Percentiles rank a stretch among this genome's conserved stretches.
These are phyloP conservation scores for Neonectria neomacrospora DNA, from an alignment of 2,329 filamentous ascomycete genomes.

Conservation along the genomic window DNA sequence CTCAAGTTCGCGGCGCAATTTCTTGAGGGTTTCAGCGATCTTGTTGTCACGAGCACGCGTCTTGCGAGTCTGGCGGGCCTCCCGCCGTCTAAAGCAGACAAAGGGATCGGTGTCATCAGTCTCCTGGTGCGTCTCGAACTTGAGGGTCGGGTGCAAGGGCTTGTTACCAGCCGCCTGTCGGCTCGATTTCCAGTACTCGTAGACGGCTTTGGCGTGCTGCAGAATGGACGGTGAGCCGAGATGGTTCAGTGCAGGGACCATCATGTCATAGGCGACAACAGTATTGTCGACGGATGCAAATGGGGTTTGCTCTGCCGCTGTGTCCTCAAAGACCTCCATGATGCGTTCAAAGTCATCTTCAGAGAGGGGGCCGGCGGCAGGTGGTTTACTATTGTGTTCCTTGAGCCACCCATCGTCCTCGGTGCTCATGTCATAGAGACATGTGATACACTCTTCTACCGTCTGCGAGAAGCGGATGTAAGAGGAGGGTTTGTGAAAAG, in stretches of 20 bases:
- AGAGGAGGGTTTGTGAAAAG: conserved; percentile 85
- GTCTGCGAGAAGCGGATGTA: conserved; percentile 99
- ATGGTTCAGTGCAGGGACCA: conserved; percentile 73
- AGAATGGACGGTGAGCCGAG: conserved; percentile 62
- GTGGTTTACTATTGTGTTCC: conserved; percentile 81
- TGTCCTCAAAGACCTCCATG: conserved; percentile 95
- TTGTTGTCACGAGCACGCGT: conserved; percentile 94
- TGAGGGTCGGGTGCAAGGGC: conserved; percentile 80
- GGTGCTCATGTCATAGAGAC: conserved; percentile 92
- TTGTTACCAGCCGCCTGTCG: conserved; percentile 75
- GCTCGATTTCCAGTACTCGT: conserved; percentile 87
- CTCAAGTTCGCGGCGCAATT: conserved; percentile 89
- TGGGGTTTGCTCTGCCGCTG: conserved; percentile 83
- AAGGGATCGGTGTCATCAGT: conserved; percentile 97
- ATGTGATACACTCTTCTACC: conserved; percentile 92
- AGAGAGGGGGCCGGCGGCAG: conserved; percentile 73
- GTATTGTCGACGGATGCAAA: conserved; percentile 92
- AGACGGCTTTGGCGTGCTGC: conserved; percentile 78
- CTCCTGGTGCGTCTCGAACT: conserved; percentile 94
- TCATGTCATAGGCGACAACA: conserved; percentile 79
- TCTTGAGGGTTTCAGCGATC: conserved; percentile 93
- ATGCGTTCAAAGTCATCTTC: conserved; percentile 94
- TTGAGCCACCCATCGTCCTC: conserved; percentile 90
- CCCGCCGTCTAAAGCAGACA: conserved; percentile 95
- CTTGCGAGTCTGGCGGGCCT: conserved; percentile 94